These are phyloP conservation scores for Wallacemonas sp. DNA, from an alignment of 208 protist species.

Conservation along the genomic window DNA sequence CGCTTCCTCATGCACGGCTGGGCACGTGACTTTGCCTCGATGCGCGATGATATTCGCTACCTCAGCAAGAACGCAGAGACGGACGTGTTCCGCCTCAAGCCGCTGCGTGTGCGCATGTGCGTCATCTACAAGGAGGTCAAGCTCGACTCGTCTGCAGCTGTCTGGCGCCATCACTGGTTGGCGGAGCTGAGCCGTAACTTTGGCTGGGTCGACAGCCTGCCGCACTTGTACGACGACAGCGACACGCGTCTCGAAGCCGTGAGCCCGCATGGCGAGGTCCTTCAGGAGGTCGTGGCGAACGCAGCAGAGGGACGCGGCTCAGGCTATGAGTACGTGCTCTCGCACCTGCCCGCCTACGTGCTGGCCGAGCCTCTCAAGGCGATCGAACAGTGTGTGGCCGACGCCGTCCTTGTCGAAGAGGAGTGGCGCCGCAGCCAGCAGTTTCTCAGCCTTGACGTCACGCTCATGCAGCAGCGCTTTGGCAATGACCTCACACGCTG, in stretches of 20 bases:
- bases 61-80: slow-evolving; percentile 55
- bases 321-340: slow-evolving; percentile 62
- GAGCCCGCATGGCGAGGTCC: slow-evolving; percentile 4
- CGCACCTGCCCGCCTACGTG: slow-evolving; percentile 38
- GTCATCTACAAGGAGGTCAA: slow-evolving; percentile 80
- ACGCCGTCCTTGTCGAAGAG: slow-evolving; percentile 71
- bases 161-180: slow-evolving; percentile 84
- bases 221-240: slow-evolving; percentile 58
- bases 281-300: neutral
- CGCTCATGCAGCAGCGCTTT: slow-evolving; percentile 79
- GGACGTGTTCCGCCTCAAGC: slow-evolving; percentile 76
- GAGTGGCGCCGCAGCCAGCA: slow-evolving; percentile 86
- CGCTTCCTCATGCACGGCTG: slow-evolving; percentile 70
- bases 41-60: slow-evolving; percentile 71
- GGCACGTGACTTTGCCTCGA: slow-evolving; percentile 83
- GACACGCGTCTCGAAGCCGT: slow-evolving; percentile 32
- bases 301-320: neutral
- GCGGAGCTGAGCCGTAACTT: slow-evolving; percentile 73
- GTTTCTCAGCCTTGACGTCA: slow-evolving; percentile 83
- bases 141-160: slow-evolving; percentile 51
- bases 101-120: slow-evolving; percentile 80
- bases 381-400: slow-evolving; percentile 80
- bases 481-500: slow-evolving; percentile 76
- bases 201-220: slow-evolving; percentile 71
- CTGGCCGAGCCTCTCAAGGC: slow-evolving; percentile 68